Conservation (phyloP, 805 yeast species). For the Kodamaea kaohsiungensis region DNA sequence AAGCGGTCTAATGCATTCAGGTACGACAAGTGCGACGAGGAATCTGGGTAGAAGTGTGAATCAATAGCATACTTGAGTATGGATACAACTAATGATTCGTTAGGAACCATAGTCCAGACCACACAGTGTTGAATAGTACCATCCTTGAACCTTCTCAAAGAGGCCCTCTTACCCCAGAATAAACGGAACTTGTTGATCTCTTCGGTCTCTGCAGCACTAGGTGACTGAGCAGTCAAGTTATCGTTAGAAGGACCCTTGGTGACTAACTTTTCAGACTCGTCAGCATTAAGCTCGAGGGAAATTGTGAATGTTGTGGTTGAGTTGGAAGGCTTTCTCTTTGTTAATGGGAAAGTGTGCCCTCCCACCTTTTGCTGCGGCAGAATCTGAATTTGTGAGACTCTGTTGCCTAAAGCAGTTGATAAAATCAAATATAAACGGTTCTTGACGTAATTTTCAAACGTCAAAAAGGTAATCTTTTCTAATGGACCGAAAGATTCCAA, state of each 20-base stretch:
- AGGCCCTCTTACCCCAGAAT: slow-evolving; percentile 89
- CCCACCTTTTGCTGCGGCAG: slow-evolving; percentile 20
- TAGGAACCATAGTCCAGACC: slow-evolving; percentile 66
- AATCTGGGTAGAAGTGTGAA: slow-evolving; percentile 57
- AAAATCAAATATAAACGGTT: slow-evolving; percentile 62
- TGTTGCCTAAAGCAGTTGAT: slow-evolving; percentile 55
- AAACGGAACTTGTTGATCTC: slow-evolving; percentile 62
- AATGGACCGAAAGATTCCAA: slow-evolving; percentile 60
- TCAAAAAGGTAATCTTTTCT: slow-evolving; percentile 70
- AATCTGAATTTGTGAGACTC: slow-evolving; percentile 43
- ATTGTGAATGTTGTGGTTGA: slow-evolving; percentile 42
- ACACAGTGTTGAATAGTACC: slow-evolving; percentile 90
- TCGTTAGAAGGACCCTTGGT: slow-evolving; percentile 71
- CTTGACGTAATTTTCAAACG: slow-evolving; percentile 64
- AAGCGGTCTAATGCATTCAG: slow-evolving; percentile 23
- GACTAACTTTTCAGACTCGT: slow-evolving; percentile 75
- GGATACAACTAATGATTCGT: slow-evolving; percentile 62
- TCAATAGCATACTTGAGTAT: slow-evolving; percentile 65
- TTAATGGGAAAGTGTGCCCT: slow-evolving; percentile 36
- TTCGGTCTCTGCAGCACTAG: slow-evolving; percentile 52
- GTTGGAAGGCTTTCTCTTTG: slow-evolving; percentile 54
- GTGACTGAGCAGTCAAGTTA: slow-evolving; percentile 23
- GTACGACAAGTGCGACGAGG: slow-evolving; percentile 31
- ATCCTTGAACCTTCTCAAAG: slow-evolving; percentile 89
- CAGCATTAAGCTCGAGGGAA: slow-evolving; percentile 70